Conservation (phyloP, 169 alveolate genomes). For the Eimeria brunetti region DNA sequence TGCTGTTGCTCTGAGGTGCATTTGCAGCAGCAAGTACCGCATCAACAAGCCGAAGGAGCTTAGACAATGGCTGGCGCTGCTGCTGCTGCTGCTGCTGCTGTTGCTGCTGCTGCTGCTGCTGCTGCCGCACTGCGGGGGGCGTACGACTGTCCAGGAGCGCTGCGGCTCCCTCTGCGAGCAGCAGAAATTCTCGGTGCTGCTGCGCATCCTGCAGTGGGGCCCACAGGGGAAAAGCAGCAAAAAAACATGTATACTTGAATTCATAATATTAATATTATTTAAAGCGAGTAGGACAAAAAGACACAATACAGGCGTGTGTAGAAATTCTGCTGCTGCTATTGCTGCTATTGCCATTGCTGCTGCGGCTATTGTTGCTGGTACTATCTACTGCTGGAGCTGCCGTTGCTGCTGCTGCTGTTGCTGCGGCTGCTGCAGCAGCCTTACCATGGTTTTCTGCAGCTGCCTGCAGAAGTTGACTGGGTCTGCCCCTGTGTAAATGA, state of each 20-base stretch:
- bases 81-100: constrained; percentile 47
- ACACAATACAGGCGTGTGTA: not conserved
- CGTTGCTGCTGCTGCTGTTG: not conserved
- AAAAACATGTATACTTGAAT: not conserved
- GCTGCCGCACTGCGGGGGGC: constrained; percentile 15
- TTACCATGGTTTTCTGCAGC: not conserved
- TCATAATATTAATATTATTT: no score
- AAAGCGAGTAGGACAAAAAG: not conserved
- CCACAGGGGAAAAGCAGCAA: not conserved
- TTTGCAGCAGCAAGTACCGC: constrained; percentile 61
- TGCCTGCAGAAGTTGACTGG: not conserved
- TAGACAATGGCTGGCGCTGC: constrained; percentile 17
- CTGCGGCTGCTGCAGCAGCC: not conserved
- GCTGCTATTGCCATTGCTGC: not conserved
- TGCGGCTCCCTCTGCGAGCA: constrained; percentile 56
- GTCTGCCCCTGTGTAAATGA: not conserved
- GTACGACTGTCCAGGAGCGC: constrained; percentile 10
- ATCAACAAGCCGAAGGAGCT: not conserved
- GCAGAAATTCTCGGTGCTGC: constrained; percentile 58
- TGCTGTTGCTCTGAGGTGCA: constrained; percentile 37
- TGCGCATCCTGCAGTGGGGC: constrained; percentile 53
- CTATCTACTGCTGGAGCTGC: not conserved
- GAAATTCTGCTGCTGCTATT: not conserved
- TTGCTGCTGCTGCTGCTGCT: constrained; percentile 49
- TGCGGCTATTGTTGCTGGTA: not conserved